These are phyloP conservation scores for Aphanomyces invadans DNA, from an alignment of 352 stramenopile species.

Conservation along the genomic window DNA sequence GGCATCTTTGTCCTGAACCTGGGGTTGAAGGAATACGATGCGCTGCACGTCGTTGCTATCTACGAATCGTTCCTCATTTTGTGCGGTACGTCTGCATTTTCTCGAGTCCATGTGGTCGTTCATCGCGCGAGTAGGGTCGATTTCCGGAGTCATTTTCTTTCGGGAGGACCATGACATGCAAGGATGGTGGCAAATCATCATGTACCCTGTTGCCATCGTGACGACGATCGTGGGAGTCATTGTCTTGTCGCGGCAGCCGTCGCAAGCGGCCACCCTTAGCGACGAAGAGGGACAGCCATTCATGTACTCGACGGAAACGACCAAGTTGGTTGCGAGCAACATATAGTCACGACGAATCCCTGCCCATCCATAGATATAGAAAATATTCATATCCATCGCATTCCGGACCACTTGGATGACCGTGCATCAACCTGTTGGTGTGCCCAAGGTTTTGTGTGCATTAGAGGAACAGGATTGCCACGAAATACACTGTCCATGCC, in stretches of 20 bases:
- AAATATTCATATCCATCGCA: no score
- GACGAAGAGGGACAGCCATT: constrained; percentile 29
- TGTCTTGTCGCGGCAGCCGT: constrained; percentile 76
- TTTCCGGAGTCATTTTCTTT: constrained; percentile 84
- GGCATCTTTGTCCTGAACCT: constrained; percentile 76
- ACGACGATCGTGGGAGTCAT: constrained; percentile 73
- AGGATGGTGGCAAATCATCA: constrained; percentile 64
- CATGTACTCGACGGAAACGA: constrained; percentile 23
- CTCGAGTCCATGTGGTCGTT: constrained; percentile 28
- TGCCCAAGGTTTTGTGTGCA: no score
- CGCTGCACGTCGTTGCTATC: constrained; percentile 76
- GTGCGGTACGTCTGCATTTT: constrained; percentile 16
- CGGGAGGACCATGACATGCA: constrained; percentile 78
- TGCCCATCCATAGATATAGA: constrained; percentile 5
- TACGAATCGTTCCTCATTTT: constrained; percentile 81
- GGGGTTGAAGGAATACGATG: constrained; percentile 77
- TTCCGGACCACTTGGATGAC: no score
- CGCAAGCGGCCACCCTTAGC: constrained; percentile 36
- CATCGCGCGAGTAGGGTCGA: constrained; percentile 32
- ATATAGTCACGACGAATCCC: constrained; percentile 12
- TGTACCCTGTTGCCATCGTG: constrained; percentile 72
- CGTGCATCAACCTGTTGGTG: no score
- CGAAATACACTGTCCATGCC: no score
- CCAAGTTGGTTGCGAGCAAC: constrained; percentile 31
- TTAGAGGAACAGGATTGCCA: no score